These are phyloP conservation scores for Lactifluus subvellereus DNA, from an alignment of 768 basidiomycete genomes.

Conservation along the genomic window DNA sequence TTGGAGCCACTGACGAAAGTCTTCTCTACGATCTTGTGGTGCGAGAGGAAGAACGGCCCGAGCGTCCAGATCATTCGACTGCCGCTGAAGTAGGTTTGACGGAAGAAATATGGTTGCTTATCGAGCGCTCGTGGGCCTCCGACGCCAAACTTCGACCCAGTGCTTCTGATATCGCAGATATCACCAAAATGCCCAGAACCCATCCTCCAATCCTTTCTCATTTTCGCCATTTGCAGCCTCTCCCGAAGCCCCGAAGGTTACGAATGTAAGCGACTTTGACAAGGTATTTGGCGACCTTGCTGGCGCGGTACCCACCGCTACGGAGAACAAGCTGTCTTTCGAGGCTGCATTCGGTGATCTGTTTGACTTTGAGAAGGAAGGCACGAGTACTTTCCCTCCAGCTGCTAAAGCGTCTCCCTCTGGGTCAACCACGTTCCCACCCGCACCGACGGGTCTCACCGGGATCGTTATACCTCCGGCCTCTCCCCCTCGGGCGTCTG, in stretches of 20 bases:
- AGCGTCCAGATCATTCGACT: too few species aligned
- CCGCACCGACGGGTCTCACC: constrained; percentile 4
- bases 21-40: too few species aligned
- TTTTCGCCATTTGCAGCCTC: constrained; percentile 14
- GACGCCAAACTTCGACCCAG: too few species aligned
- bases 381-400: not conserved
- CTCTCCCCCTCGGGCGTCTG: constrained; percentile 22
- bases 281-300: constrained; percentile 62
- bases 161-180: too few species aligned
- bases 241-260: constrained; percentile 16
- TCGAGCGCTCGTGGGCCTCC: too few species aligned
- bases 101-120: too few species aligned
- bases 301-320: constrained; percentile 32
- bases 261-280: constrained; percentile 58
- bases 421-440: constrained; percentile 12
- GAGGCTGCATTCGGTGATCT: constrained; percentile 58
- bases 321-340: constrained; percentile 48
- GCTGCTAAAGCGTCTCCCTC: not conserved
- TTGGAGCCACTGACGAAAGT: too few species aligned
- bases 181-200: too few species aligned
- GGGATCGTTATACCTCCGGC: not conserved
- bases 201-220: too few species aligned
- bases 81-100: too few species aligned
- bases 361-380: constrained; percentile 53
- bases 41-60: too few species aligned